These are phyloP conservation scores for Sphaerostilbella broomeana DNA, from an alignment of 2,329 filamentous ascomycete genomes.

Conservation along the genomic window DNA sequence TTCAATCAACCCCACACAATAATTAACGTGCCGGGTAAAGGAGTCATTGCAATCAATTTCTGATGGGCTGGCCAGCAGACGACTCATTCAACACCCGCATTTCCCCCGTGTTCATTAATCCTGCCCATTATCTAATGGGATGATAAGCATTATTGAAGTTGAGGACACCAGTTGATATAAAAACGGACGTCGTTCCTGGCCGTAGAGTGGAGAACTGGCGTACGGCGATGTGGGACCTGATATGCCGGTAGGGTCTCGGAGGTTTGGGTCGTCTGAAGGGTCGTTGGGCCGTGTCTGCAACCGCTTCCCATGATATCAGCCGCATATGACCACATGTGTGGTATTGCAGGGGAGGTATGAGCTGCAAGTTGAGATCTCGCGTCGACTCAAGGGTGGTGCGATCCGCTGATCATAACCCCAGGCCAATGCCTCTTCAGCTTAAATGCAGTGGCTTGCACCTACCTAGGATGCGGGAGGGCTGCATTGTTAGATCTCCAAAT, in stretches of 20 bases:
- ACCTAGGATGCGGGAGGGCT: background rate
- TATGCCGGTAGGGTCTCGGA: conserved; percentile 7
- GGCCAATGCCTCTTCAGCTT: conserved; percentile 9
- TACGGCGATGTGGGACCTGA: conserved; percentile 12
- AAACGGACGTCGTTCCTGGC: conserved; percentile 9
- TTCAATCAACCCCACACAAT: too few species aligned
- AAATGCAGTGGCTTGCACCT: conserved; percentile 4
- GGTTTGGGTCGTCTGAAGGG: background rate
- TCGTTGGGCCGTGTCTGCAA: conserved; percentile 5
- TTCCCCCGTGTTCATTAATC: too few species aligned
- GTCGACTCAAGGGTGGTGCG: too few species aligned
- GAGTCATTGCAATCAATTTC: too few species aligned
- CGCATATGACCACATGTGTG: conserved; percentile 2
- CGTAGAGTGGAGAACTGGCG: conserved; percentile 6
- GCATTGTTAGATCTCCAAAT: too few species aligned
- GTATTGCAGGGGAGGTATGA: conserved; percentile 5
- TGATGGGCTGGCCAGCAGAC: too few species aligned
- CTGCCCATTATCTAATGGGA: background rate
- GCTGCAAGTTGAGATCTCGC: conserved; percentile 4
- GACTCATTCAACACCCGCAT: too few species aligned
- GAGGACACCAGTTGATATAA: background rate
- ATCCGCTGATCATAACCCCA: conserved; percentile 2
- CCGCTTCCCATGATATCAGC: background rate
- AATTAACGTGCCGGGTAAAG: too few species aligned
- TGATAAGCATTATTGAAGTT: background rate